Base-by-base conservation (phyloP, 371 early-diverging fungal species). In the Mucor mucedo region DNA sequence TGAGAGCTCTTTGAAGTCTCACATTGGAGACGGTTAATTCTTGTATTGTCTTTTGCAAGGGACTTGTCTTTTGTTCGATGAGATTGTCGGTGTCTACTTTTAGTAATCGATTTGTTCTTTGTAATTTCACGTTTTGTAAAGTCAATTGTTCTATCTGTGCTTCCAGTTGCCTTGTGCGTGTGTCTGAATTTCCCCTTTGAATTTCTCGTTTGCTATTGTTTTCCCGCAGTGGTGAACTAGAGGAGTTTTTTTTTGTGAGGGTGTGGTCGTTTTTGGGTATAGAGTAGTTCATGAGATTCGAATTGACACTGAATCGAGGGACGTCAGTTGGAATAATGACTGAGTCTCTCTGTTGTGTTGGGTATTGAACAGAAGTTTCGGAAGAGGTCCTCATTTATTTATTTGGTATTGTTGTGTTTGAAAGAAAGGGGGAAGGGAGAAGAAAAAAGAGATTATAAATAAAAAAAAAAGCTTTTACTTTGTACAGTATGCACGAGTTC, bases 231-330 rank as follows among this genome's bases (percentile, higher is more conserved):
- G 53, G n/a, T 11, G 42, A 27, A 42, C 29, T 41, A 27, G 35
- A 38, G 11, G 48, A 13, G 48, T 21, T 8, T 32, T 40, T 48
- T 10, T n/a, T 11, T 27, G 52, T 48, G 3, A 27, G 30, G 5
- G 33, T 38, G 41, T 65, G 52, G 28, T 70, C 68, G 40, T 71
- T 63, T 33, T 76, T 72, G 11, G 82, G 83, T 62, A 82, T 82
- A 13, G 83, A 82, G 38, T 82, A 82, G 42, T 82, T 82, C 83
- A 82, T 82, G 8, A 82, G 69, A 40, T 79, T 79, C 6, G 78
- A 79, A 47, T 82, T 79, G 35, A 75, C 77, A 58, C 78, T 79
- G 54, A 82, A 79, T 53, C 82, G 55, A 14, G 79, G 60, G 14
- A 50, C 66, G 21, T 59, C 60, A 32, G 50, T 35, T 28, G 60